A percentile compares a stretch with the other conserved stretches of the same genome.
These are phyloP conservation scores for Podaxis sp. DNA, from an alignment of 768 basidiomycete species.

Conservation along the genomic window DNA sequence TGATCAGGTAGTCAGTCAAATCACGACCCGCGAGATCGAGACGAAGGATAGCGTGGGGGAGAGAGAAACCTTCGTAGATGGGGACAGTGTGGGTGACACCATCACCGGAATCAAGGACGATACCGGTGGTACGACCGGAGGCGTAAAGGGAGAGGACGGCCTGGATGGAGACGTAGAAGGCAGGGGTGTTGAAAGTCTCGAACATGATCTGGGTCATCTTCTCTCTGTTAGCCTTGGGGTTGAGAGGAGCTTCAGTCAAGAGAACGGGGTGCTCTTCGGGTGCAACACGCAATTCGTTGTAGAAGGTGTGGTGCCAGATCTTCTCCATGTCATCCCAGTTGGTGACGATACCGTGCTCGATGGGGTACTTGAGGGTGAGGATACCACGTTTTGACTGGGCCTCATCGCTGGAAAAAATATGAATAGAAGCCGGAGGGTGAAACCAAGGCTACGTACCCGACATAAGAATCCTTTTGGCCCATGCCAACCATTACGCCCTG, in stretches of 20 bases:
- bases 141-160: slow-evolving; percentile 91
- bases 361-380: slow-evolving; percentile 87
- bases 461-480: slow-evolving; percentile 96
- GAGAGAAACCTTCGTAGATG: slow-evolving; percentile 92
- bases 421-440: slow-evolving; percentile 66
- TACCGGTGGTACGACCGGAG: slow-evolving; percentile 92
- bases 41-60: slow-evolving; percentile 92
- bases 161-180: slow-evolving; percentile 91
- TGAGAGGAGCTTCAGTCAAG: slow-evolving; percentile 88
- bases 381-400: slow-evolving; percentile 94
- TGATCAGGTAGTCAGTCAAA: slow-evolving; percentile 80
- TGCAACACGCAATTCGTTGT: slow-evolving; percentile 92
- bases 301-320: slow-evolving; percentile 98
- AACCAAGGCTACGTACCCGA: slow-evolving; percentile 60
- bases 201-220: slow-evolving; percentile 98
- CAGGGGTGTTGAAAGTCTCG: slow-evolving; percentile 92
- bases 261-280: slow-evolving; percentile 93
- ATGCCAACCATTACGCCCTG: slow-evolving; percentile 97
- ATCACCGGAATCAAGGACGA: slow-evolving; percentile 95
- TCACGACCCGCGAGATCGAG: slow-evolving; percentile 93
- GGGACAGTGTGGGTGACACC: slow-evolving; percentile 96
- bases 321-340: slow-evolving; percentile 99
- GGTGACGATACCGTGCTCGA: slow-evolving; percentile 93
- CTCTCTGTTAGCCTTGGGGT: slow-evolving; percentile 91
- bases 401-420: slow-evolving; percentile 88